phyloP scores from a whole-genome alignment of 2,329 filamentous ascomycete genomes.

The Colletotrichum navitas region DNA sequence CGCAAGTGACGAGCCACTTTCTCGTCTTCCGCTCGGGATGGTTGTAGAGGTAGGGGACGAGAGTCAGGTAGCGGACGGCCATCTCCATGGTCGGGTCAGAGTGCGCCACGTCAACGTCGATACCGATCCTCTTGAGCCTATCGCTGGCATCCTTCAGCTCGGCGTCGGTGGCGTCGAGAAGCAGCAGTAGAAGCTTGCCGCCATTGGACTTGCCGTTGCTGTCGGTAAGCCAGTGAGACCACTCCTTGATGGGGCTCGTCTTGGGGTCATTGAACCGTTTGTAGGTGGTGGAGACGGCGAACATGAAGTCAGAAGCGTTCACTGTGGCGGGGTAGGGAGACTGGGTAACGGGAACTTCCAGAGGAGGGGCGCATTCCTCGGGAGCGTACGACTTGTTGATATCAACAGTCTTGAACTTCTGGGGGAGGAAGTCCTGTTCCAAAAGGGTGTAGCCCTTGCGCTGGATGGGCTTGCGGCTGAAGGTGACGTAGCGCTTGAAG shows the following conservation, averaged over 20 bases:
- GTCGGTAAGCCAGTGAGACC: conserved; percentile 72
- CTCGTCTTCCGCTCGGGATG: conserved; percentile 61
- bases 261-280: conserved; percentile 64
- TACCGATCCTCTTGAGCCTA: conserved; percentile 61
- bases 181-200: conserved; percentile 66
- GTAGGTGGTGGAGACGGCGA: conserved; percentile 71
- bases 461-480: conserved; percentile 62
- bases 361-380: conserved; percentile 61
- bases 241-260: conserved; percentile 68
- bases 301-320: conserved; percentile 69
- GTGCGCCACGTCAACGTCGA: conserved; percentile 69
- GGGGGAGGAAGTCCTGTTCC: conserved; percentile 60
- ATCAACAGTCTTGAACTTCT: conserved; percentile 62
- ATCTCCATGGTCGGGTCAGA: conserved; percentile 67
- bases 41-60: conserved; percentile 67
- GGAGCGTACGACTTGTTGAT: conserved; percentile 56
- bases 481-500: conserved; percentile 67
- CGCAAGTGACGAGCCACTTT: conserved; percentile 73
- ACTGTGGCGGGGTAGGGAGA: conserved; percentile 64
- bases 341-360: conserved; percentile 64
- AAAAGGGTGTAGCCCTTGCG: conserved; percentile 66
- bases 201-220: conserved; percentile 68
- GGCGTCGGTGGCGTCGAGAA: conserved; percentile 65
- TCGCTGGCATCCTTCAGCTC: conserved; percentile 64
- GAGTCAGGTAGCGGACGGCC: conserved; percentile 69